Evolutionary conservation across 2,329 filamentous ascomycete genomes (phyloP).

Genomic region (Chlorencoelia australis): DNA sequence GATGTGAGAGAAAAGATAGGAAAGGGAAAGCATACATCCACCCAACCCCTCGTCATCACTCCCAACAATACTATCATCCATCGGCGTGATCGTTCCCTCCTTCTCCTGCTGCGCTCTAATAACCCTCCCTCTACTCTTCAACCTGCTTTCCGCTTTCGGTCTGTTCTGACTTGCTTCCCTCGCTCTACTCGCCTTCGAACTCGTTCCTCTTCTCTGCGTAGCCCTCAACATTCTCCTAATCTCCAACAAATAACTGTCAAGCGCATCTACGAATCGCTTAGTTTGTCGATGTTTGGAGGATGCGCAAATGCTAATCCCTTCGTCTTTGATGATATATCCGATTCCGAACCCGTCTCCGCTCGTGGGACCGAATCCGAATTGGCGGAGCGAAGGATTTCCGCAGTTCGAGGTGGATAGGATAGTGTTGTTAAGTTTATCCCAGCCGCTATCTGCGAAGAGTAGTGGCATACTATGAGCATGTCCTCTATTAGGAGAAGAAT

Average conservation of each 20-base stretch:
- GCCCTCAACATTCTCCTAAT: conserved; percentile 75
- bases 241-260: conserved; percentile 86
- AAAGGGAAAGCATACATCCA: conserved; percentile 61
- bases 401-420: conserved; percentile 97
- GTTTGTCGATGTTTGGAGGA: conserved; percentile 93
- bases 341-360: conserved; percentile 93
- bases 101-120: conserved; percentile 47
- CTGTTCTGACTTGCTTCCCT: conserved; percentile 42
- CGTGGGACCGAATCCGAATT: conserved; percentile 94
- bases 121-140: conserved; percentile 64
- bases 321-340: conserved; percentile 97
- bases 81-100: conserved; percentile 47
- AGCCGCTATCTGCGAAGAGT: conserved; percentile 80
- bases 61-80: conserved; percentile 58
- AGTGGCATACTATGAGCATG: conserved; percentile 52
- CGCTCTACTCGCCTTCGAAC: conserved; percentile 43
- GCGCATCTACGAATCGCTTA: conserved; percentile 74
- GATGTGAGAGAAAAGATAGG: conserved; percentile 4
- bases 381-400: conserved; percentile 85
- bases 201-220: conserved; percentile 44
- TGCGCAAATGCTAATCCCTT: conserved; percentile 81
- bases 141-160: conserved; percentile 30
- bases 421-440: conserved; percentile 92
- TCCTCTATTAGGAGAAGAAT: conserved; percentile 42
- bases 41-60: conserved; percentile 86